These are phyloP conservation scores for Pouteria campechiana DNA, from an alignment of 179 eudicot genomes.

Conservation along the genomic window DNA sequence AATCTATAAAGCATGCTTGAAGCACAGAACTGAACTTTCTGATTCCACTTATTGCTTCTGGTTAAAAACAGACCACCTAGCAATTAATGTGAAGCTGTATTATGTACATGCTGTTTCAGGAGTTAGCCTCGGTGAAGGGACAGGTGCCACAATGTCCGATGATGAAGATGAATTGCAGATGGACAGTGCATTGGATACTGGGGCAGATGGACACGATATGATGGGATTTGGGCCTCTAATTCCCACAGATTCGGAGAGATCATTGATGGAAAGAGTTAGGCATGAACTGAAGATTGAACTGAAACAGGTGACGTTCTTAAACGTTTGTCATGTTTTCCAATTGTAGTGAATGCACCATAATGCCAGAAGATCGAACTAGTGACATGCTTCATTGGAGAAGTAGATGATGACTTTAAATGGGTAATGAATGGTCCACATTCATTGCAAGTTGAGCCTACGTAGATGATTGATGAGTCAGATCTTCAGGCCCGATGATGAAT, in stretches of 20 bases:
- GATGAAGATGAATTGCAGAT: slow-evolving; percentile 80
- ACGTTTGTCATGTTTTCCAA: not conserved
- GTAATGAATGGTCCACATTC: slow-evolving; percentile 35
- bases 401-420: slow-evolving; percentile 35
- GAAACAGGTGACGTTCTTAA: slow-evolving; percentile 51
- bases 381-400: slow-evolving; percentile 17
- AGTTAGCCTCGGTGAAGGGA: slow-evolving; percentile 65
- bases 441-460: slow-evolving; percentile 27
- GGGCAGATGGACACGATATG: slow-evolving; percentile 56
- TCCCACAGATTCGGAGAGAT: slow-evolving; percentile 91
- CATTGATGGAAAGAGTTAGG: slow-evolving; percentile 95
- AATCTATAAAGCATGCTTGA: no score
- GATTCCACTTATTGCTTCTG: no score
- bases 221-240: slow-evolving; percentile 89
- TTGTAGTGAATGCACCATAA: not conserved
- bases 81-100: no score
- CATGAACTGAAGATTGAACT: slow-evolving; percentile 89
- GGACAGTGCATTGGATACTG: slow-evolving; percentile 49
- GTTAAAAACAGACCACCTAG: no score
- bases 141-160: slow-evolving; percentile 92
- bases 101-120: no score
- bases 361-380: not conserved
- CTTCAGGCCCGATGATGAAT: no score
- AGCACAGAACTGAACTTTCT: no score
- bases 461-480: slow-evolving; percentile 42